Evolutionary conservation across 371 early-diverging fungal species (phyloP), one percentile per base, ranked within the genome.

Genomic region (Synchytrium microbalum): DNA sequence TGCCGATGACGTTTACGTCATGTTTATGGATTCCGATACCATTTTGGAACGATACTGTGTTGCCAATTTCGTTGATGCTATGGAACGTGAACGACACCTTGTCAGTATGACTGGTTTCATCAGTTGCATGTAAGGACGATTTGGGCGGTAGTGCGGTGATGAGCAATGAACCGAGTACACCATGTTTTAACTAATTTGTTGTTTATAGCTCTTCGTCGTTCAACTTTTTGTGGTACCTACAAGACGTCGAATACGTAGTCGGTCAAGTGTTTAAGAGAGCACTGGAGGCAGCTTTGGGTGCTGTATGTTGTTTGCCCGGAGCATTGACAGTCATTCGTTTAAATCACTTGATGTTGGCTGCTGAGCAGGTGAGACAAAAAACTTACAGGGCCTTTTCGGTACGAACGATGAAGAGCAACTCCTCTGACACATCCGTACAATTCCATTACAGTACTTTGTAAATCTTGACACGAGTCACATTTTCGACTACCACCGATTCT

Each of bases 11-110:
- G 66, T 64, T 16, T 68, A 66, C 51, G 66, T 79, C n/a, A 62
- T 79, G 32, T 75, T 77, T 33, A 68, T 77, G 24, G 79, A 79
- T 67, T 75, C 76, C 26, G 79, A 79, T 62, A 76, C 72, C 26
- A 33, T 74, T 0, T 32, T 79, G n/a, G 66, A 72, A 16, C 30
- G 58, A 0, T 56, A 70, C 28, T 66, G 71, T 8, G 60, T 77
- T 19, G 55, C 62, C 27, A 65, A 76, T 55, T 70, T 77, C 54
- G 64, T 70, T 2, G 54, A 62, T 58, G 71, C 65, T 16, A 63
- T 76, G 65, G 64, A 73, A 25, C 60, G 64, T 29, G 59, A 67
- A 57, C 67, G 58, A 1, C 55, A 62, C 26, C 52, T 60, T 27
- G 61, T 61, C 31, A 73, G 61, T 29, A 66, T 71, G 68, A 72